Conservation (phyloP, 2,329 filamentous ascomycete genomes). For the Pseudohalonectria lignicola region DNA sequence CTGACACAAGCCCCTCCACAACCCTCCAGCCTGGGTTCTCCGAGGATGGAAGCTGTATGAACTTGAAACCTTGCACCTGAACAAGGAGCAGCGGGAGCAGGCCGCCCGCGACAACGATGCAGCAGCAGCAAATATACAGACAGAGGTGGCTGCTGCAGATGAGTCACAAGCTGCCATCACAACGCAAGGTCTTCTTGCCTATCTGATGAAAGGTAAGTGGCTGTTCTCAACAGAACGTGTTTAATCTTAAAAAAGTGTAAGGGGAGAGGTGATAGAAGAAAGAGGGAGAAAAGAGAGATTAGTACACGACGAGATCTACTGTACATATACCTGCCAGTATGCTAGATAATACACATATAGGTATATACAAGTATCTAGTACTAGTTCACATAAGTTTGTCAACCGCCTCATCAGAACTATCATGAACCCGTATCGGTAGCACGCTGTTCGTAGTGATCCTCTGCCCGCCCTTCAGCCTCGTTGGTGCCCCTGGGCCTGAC, state of each 20-base stretch:
- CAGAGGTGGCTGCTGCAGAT: neutral
- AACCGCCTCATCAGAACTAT: too few relatives aligned
- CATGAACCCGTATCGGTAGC: too few relatives aligned
- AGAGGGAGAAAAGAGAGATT: neutral
- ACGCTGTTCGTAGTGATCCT: conserved; percentile 58
- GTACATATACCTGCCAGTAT: too few relatives aligned
- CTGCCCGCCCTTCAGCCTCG: conserved; percentile 58
- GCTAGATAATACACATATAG: too few relatives aligned
- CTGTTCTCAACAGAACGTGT: conserved; percentile 6
- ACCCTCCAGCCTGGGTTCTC: conserved; percentile 28
- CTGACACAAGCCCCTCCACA: too few relatives aligned
- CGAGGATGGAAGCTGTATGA: conserved; percentile 31
- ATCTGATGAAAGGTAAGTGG: conserved; percentile 9
- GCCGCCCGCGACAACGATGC: conserved; percentile 15
- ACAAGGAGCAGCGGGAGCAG: conserved; percentile 15
- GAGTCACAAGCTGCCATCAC: neutral
- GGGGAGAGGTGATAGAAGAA: too few relatives aligned
- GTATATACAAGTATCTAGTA: too few relatives aligned
- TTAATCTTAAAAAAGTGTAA: neutral
- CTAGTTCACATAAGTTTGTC: too few relatives aligned
- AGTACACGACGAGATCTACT: too few relatives aligned
- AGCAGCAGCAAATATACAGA: neutral
- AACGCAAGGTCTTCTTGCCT: conserved; percentile 3
- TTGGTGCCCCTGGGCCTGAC: conserved; percentile 67
- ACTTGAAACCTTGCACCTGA: conserved; percentile 17